Conservation (phyloP, 495 filamentous ascomycete species). For the Aspergillus incahuasiensis region DNA sequence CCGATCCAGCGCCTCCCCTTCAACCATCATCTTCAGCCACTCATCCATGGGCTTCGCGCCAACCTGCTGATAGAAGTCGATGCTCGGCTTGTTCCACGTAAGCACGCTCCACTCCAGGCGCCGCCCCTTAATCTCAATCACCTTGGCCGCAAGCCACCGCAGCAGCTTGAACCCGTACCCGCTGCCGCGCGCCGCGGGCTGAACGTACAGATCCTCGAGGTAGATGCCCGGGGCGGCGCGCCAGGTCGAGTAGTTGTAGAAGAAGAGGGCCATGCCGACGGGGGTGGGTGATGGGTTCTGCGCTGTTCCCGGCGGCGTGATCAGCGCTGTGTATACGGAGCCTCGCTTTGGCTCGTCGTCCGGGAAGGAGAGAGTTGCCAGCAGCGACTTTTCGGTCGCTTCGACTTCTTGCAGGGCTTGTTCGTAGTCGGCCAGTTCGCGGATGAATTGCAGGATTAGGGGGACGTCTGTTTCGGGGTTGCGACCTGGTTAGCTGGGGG, state of each 20-base stretch:
- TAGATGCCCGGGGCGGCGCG: conserved; percentile 81
- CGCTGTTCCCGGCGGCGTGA: conserved; percentile 29
- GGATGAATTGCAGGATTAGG: conserved; percentile 75
- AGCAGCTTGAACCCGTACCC: conserved; percentile 80
- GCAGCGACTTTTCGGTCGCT: conserved; percentile 71
- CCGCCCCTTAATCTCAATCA: conserved; percentile 59
- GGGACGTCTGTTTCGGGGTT: conserved; percentile 71
- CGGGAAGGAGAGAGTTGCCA: conserved; percentile 73
- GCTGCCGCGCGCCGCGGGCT: conserved; percentile 59
- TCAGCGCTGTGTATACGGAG: conserved; percentile 41
- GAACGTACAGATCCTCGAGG: conserved; percentile 88
- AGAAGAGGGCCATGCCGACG: conserved; percentile 63
- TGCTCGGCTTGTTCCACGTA: conserved; percentile 83
- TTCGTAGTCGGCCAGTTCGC: conserved; percentile 86
- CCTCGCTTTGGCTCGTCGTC: conserved; percentile 34
- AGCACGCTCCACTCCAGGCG: conserved; percentile 92
- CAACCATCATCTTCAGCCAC: conserved; percentile 90
- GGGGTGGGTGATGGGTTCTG: conserved; percentile 29
- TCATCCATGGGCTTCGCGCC: conserved; percentile 79
- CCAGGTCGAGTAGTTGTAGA: conserved; percentile 82
- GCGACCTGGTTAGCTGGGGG: conserved; percentile 9
- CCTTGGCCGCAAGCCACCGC: conserved; percentile 70
- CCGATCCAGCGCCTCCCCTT: conserved; percentile 62
- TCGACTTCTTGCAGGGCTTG: conserved; percentile 63
- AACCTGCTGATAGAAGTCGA: conserved; percentile 76